Percentiles rank a stretch among this genome's conserved stretches.
Evolutionary conservation across 768 basidiomycete genomes (phyloP).

Genomic region (Rhodotorula kratochvilovae): DNA sequence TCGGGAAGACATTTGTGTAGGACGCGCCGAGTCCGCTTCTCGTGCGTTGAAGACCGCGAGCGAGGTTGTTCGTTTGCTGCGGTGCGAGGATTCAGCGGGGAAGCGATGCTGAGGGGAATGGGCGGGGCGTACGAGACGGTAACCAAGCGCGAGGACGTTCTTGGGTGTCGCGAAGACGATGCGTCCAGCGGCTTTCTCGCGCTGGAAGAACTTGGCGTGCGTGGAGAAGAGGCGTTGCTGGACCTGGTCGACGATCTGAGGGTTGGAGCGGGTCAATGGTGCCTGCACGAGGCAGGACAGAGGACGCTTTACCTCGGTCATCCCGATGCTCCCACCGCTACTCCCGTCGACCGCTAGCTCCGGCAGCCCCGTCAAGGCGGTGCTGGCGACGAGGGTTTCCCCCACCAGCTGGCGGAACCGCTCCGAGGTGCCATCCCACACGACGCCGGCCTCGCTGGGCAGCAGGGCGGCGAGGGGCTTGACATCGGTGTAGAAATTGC

Average conservation of each 20-base stretch:
- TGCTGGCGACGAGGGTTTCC: slow-evolving; percentile 5
- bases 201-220: background rate
- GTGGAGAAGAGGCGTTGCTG: slow-evolving; percentile 17
- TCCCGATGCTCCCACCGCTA: background rate
- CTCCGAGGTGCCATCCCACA: slow-evolving; percentile 4
- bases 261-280: background rate
- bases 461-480: background rate
- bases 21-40: slow-evolving; percentile 46
- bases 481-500: slow-evolving; percentile 12
- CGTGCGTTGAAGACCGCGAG: slow-evolving; percentile 31
- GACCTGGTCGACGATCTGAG: slow-evolving; percentile 27
- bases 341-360: accelerated
- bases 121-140: slow-evolving; percentile 55
- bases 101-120: background rate
- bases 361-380: background rate
- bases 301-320: slow-evolving; percentile 17
- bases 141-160: slow-evolving; percentile 66
- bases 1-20: slow-evolving; percentile 61
- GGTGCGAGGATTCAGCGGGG: background rate
- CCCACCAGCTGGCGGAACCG: background rate
- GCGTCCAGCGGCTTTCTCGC: background rate
- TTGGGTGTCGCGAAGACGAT: slow-evolving; percentile 37
- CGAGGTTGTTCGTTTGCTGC: background rate
- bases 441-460: background rate
- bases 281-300: background rate